Base-by-base conservation (phyloP, 345 rosid species). In the Lepidium africanum region DNA sequence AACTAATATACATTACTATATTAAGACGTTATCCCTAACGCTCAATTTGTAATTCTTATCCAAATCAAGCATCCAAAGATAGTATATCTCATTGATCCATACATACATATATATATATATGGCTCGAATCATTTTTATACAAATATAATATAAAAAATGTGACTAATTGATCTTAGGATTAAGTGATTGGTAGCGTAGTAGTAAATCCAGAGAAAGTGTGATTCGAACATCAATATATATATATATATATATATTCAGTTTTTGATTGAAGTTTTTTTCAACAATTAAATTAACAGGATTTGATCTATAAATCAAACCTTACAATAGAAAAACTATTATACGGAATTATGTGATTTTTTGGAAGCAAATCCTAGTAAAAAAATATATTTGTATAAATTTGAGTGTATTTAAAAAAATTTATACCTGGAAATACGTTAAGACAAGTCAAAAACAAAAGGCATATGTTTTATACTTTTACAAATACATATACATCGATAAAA, bases 31-130 rank as follows among this genome's bases (percentile, higher is more conserved):
- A 71, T 63, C 21, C 63, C 38, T 25, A 25, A 37, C 23, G 56
- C 57, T 27, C 54, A 36, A 13, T 43, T 69, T 53, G 41, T 54
- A 63, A 62, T 53, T 41, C 48, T 58, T 47, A 46, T 57, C 69
- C 47, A 40, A 54, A 9, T 46, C 70, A 63, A 57, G 51, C 57
- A 71, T 71, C 75, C 45, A 62, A 62, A 17, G 52, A 14, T 45
- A 38, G 40, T 16, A 71, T 71, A 15, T 52, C 53, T 51, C 36
- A 42, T 6, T 38, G 75, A 71, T 53, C 55, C 56, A 68, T 1
- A 17, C 9, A 16, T 46, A 10, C 25, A n/a, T 21, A 21, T 21
- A 21, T 16, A 32, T 12, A 32, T 50, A 33, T 42, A 36, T 61
- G 45, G 10, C 48, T 43, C 35, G 48, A 62, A 62, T 37, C 25